Base-by-base conservation (phyloP, 345 rosid genomes). In the Acer yangbiense region DNA sequence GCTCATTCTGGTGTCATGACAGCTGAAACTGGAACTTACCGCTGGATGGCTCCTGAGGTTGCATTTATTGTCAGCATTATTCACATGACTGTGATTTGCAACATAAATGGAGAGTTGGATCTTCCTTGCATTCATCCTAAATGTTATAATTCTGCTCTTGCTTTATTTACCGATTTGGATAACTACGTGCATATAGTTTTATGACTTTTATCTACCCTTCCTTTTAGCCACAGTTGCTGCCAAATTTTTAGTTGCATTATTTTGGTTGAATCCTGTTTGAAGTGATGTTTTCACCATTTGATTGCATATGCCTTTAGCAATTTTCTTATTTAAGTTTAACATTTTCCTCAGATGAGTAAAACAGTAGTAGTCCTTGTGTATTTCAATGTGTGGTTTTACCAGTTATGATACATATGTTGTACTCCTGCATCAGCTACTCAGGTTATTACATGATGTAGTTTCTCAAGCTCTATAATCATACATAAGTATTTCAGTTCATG, bases 31-130 rank as follows among this genome's bases (percentile, higher is more conserved):
- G 98, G 99, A 82, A 96, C 99, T 25, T 96, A 96, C 88, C 93
- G 97, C 72, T 96, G 99, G 99, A 96, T 96, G 98, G 98, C 97
- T 85, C 99, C 99, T 41, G 98, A 96, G 94, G 98, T 92, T 82
- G 75, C 48, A 71, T 68, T 71, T 70, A 17, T 50, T 77, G 23
- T 73, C 18, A 21, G 32, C 72, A 71, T 75, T 70, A 27, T 71
- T 72, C 78, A 17, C 61, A 48, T 58, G 71, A 70, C 61, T 17
- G 9, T 63, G 14, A 43, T 50, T 71, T 71, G 65, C 54, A 54
- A 25, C 68, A 6, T 60, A 6, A 75, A 76, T 69, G 14, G 77
- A 57, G 21, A 16, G 39, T 23, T 63, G 23, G 76, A 68, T 77
- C 54, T 83, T 76, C 80, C 60, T 58, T 46, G 44, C 21, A 35